Evolutionary conservation across 1,284 basidiomycete genomes (phyloP), one percentile per base, ranked within the genome.

Genomic region (Tilletia caries): DNA sequence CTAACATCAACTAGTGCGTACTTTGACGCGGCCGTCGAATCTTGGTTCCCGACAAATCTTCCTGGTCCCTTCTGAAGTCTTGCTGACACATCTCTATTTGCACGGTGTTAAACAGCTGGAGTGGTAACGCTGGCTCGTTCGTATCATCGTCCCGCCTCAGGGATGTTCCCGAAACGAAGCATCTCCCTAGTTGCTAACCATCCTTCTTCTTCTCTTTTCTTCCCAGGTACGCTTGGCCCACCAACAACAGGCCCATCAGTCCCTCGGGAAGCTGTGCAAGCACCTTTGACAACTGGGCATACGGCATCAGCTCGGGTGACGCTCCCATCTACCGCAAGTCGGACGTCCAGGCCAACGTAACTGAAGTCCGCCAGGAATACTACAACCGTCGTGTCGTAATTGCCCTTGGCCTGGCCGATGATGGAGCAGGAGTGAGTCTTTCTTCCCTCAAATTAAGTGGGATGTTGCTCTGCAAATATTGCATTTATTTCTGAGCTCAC

Each of bases 51-150:
- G 23, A 29, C 5, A n/a, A n/a, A n/a, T n/a, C n/a, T n/a, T n/a
- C n/a, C n/a, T n/a, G n/a, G n/a, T n/a, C n/a, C n/a, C n/a, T n/a
- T n/a, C n/a, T n/a, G n/a, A n/a, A n/a, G n/a, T n/a, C n/a, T n/a
- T n/a, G n/a, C n/a, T n/a, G n/a, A n/a, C n/a, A n/a, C n/a, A n/a
- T n/a, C n/a, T n/a, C n/a, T n/a, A n/a, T n/a, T n/a, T n/a, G n/a
- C n/a, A n/a, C n/a, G n/a, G n/a, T n/a, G n/a, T n/a, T 58, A 6
- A 2, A 58, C 27, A 58, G 52, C 60, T 76, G 75, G 75, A 33
- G 71, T 18, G 75, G 75, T 20, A 74, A 75, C 52, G 72, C 74
- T 23, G 75, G 75, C 23, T 66, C 73, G n/a, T 41, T 41, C 8
- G 37, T 41, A 41, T 15, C 37, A 10, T 41, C 15, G 10, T 41